Percentiles rank a stretch among this genome's conserved stretches.
These are phyloP conservation scores for Lasiodiplodia hormozganensis DNA, from an alignment of 2,329 filamentous ascomycete genomes.

Conservation along the genomic window DNA sequence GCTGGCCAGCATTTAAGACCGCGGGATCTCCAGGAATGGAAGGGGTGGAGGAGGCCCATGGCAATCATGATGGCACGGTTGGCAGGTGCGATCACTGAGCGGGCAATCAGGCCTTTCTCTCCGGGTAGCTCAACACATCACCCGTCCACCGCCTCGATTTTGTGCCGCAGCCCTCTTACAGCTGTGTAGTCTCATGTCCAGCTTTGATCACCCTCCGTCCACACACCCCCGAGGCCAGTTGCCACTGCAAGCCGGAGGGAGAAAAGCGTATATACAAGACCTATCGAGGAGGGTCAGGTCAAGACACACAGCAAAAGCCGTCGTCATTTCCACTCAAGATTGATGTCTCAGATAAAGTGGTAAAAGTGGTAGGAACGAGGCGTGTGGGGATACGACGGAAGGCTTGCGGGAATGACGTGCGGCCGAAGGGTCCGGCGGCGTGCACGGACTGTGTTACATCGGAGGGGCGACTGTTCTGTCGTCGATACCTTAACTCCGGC, in stretches of 20 bases:
- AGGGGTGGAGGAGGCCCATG: neutral
- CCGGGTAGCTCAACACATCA: neutral
- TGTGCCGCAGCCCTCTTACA: neutral
- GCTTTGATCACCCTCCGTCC: constrained; percentile 11
- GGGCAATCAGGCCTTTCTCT: no score
- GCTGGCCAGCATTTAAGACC: neutral
- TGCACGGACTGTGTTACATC: constrained; percentile 17
- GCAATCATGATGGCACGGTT: no score
- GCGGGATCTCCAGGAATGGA: neutral
- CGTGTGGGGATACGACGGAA: neutral
- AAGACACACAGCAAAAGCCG: neutral
- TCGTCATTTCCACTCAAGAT: neutral
- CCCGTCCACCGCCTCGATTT: neutral
- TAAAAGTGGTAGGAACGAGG: neutral
- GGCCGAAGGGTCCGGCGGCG: neutral
- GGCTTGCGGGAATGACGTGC: constrained; percentile 19
- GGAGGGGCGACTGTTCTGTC: neutral
- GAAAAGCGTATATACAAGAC: neutral
- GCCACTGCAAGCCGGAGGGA: neutral
- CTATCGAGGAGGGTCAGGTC: neutral
- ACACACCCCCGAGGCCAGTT: neutral
- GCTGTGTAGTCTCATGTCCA: neutral
- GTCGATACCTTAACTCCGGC: neutral
- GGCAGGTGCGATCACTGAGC: no score
- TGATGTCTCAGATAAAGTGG: neutral